These are phyloP conservation scores for Boletellus sp. DNA, from an alignment of 768 basidiomycete species.

Conservation along the genomic window DNA sequence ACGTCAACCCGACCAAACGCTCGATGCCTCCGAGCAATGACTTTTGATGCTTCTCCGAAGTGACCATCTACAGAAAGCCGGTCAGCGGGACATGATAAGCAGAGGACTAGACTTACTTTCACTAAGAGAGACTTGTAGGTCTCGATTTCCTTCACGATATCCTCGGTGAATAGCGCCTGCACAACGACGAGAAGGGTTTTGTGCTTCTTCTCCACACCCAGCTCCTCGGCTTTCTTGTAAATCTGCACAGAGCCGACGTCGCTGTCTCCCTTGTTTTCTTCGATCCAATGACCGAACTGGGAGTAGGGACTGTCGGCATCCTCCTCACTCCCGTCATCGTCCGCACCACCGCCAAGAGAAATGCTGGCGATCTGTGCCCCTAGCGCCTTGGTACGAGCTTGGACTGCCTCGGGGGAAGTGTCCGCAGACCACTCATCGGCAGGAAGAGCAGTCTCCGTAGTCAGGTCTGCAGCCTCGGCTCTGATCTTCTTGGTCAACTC, in stretches of 20 bases:
- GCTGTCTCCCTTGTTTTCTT: conserved; percentile 54
- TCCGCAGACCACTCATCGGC: conserved; percentile 91
- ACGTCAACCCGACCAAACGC: conserved; percentile 69
- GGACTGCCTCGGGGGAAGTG: conserved; percentile 85
- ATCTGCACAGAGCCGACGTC: conserved; percentile 52
- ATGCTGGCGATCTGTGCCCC: conserved; percentile 54
- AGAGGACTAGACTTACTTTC: conserved; percentile 44
- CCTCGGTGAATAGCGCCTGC: conserved; percentile 76
- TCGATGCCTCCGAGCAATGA: conserved; percentile 91
- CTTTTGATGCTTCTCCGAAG: conserved; percentile 95
- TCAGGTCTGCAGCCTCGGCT: conserved; percentile 79
- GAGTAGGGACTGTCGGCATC: conserved; percentile 83
- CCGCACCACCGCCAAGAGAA: conserved; percentile 47
- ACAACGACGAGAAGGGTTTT: conserved; percentile 81
- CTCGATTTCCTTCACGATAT: conserved; percentile 62
- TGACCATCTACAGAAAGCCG: conserved; percentile 58
- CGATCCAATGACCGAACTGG: conserved; percentile 79
- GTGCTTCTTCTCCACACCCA: conserved; percentile 94
- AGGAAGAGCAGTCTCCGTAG: conserved; percentile 52
- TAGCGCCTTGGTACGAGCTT: conserved; percentile 71
- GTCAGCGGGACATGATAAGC: background rate
- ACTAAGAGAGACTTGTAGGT: conserved; percentile 66
- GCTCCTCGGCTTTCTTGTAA: conserved; percentile 84
- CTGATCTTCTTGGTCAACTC: conserved; percentile 89
- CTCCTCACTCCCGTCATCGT: conserved; percentile 88